Evolutionary conservation across 805 yeast species (phyloP).

Genomic region (Lipomyces mesembrius): DNA sequence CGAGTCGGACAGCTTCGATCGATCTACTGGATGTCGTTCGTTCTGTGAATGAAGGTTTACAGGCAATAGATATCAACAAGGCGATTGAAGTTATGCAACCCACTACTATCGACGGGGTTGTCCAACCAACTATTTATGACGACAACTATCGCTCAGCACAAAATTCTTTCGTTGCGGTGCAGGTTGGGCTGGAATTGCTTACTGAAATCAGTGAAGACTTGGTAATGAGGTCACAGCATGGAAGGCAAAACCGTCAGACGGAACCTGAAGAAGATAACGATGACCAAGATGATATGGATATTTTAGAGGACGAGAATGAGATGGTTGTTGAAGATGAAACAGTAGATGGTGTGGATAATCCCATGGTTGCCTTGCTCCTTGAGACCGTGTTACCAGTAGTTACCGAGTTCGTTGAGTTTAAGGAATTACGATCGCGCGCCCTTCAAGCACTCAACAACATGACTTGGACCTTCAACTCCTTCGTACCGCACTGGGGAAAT

Average conservation of each 20-base stretch:
- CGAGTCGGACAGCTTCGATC: constrained; percentile 13
- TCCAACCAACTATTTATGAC: constrained; percentile 11
- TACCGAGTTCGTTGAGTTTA: constrained; percentile 47
- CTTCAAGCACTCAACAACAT: constrained; percentile 74
- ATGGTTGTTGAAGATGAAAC: constrained; percentile 12
- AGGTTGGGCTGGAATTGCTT: constrained; percentile 72
- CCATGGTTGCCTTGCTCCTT: constrained; percentile 35
- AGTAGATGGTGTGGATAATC: constrained; percentile 18
- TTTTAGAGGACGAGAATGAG: constrained; percentile 8
- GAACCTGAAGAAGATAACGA: constrained; percentile 28
- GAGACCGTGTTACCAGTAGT: constrained; percentile 20
- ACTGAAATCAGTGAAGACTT: constrained; percentile 71
- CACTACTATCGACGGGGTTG: constrained; percentile 7
- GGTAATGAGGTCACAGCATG: constrained; percentile 41
- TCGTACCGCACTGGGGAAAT: constrained; percentile 50
- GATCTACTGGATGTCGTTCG: constrained; percentile 21
- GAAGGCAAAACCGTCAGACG: background rate
- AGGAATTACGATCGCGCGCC: constrained; percentile 59
- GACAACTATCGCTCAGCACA: constrained; percentile 47
- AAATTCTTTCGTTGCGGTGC: constrained; percentile 64
- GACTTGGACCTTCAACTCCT: constrained; percentile 58
- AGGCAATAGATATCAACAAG: constrained; percentile 7
- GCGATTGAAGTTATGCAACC: constrained; percentile 7
- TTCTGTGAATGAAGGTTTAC: constrained; percentile 8
- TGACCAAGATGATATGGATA: constrained; percentile 26